These are phyloP conservation scores for Zygnema circumcarinatum DNA, from an alignment of 139 green algal species.

Conservation along the genomic window DNA sequence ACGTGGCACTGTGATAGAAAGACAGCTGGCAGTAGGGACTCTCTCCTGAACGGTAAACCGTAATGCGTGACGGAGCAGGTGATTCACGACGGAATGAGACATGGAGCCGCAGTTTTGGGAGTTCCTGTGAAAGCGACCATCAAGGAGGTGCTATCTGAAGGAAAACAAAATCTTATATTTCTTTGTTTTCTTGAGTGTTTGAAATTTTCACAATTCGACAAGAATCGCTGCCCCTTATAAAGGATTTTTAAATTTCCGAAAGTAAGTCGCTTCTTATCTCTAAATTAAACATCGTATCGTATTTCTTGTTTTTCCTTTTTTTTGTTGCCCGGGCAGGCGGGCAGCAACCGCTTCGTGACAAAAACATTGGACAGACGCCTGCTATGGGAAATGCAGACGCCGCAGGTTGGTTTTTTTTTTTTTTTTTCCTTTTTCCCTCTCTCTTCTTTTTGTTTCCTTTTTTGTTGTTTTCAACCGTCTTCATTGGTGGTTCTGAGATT, in stretches of 20 bases:
- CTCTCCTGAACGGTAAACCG: no score
- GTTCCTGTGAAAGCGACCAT: slow-evolving; percentile 97
- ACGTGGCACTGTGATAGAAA: no score
- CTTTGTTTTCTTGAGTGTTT: slow-evolving; percentile 7
- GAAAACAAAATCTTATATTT: background rate
- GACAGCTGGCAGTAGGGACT: no score
- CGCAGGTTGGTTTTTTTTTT: slow-evolving; percentile 77
- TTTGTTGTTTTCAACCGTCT: no score
- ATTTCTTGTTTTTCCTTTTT: background rate
- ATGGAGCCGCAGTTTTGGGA: slow-evolving; percentile 93
- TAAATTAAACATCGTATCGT: background rate
- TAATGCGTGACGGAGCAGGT: slow-evolving; percentile 34
- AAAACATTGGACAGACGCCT: slow-evolving; percentile 84
- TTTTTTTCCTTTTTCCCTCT: background rate
- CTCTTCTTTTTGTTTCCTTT: no score
- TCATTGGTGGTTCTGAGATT: no score
- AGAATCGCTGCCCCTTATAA: background rate
- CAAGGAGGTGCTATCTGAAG: slow-evolving; percentile 65
- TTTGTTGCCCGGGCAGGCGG: no score
- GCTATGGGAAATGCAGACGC: slow-evolving; percentile 98
- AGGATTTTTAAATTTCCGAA: background rate
- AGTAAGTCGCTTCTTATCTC: background rate
- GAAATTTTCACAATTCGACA: no score
- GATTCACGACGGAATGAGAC: slow-evolving; percentile 60
- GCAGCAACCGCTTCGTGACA: slow-evolving; percentile 69